A percentile compares a stretch with the other conserved stretches of the same genome.
Conservation (phyloP, 1,284 basidiomycete species). For the Ustilago hordei region DNA sequence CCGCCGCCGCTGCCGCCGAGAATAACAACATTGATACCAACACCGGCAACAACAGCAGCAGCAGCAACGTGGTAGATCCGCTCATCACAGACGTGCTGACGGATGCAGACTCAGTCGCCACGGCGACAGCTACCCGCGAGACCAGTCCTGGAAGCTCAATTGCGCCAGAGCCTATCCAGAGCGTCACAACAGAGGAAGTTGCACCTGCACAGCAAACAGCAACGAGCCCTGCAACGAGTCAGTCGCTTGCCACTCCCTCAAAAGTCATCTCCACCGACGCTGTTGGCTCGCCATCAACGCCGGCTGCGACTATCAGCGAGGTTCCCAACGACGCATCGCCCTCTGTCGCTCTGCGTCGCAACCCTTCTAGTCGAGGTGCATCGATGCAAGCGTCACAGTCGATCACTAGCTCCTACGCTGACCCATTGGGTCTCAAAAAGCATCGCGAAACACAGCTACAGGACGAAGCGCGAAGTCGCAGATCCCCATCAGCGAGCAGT, state of each 20-base stretch:
- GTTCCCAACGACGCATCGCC: conserved; percentile 13
- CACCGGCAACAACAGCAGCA: neutral
- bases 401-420: conserved; percentile 39
- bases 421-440: conserved; percentile 44
- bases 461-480: conserved; percentile 25
- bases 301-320: conserved; percentile 1
- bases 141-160: conserved; percentile 29
- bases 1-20: neutral
- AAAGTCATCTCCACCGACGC: conserved; percentile 1
- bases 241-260: neutral
- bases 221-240: conserved; percentile 1
- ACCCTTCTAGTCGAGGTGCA: conserved; percentile 36
- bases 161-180: conserved; percentile 3
- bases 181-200: neutral
- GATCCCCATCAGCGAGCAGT: conserved; percentile 43
- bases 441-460: conserved; percentile 30
- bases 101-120: conserved; percentile 38
- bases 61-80: conserved; percentile 25
- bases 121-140: conserved; percentile 42
- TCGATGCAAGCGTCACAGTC: conserved; percentile 46
- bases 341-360: conserved; percentile 25
- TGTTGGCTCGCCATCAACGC: conserved; percentile 4
- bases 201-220: neutral
- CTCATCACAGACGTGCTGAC: conserved; percentile 37
- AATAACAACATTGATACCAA: neutral